Evolutionary conservation across 305 asterid genomes (phyloP), one percentile per base, ranked within the genome.

Genomic region (Petunia hybrid): DNA sequence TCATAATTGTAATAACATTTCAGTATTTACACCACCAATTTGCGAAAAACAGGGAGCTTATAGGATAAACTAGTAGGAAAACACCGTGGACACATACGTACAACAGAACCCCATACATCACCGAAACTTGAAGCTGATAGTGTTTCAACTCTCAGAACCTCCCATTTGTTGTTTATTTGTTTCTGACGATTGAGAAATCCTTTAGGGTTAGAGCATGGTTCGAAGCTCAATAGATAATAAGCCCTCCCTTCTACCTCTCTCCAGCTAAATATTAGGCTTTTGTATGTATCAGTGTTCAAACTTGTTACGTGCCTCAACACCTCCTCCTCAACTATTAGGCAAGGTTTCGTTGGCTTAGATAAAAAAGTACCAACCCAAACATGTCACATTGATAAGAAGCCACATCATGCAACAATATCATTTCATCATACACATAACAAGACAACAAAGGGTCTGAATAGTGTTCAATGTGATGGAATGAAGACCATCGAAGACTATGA

Each of bases 281-380:
- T 0, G 31, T 22, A 22, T 22, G 31, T 22, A 22, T 0, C 31
- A 22, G 0, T 22, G 31, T 22, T 22, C 31, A 22, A 22, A 22
- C 31, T 22, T 22, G 31, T 22, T 22, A 22, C 31, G 31, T 0
- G 31, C 31, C 31, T 22, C 31, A 22, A 22, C 43, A 48, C 8
- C 61, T 46, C 77, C 43, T 46, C 41, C 77, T 10, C 48, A 31
- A 9, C 6, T 71, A 71, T 41, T 45, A 71, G 61, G 77, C 77
- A 71, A 71, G 31, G 31, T 6, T 12, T 43, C 61, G 48, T 31
- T 71, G 31, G 42, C 31, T 70, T 46, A 10, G 12, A 48, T n/a
- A 16, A 38, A 70, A 46, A 70, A 46, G 12, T 70, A 4, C 57
- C 57, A 70, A 46, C 5, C 5, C 31, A 48, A 71, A 48, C 61